These are phyloP conservation scores for Orbilia brochopaga DNA, from an alignment of 2,329 filamentous ascomycete species.

Conservation along the genomic window DNA sequence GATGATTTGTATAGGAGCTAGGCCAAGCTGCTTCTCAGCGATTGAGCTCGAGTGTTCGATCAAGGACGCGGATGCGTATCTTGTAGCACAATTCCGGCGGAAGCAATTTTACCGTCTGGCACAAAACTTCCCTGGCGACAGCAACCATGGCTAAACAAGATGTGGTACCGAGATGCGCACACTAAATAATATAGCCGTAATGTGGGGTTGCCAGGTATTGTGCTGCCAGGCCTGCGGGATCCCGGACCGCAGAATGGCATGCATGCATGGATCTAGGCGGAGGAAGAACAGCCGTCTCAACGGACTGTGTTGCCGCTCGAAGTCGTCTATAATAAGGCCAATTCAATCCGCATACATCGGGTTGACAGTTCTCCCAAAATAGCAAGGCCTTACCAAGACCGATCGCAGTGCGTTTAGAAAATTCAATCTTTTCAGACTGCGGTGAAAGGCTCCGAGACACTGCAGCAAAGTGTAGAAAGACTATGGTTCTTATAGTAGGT, in stretches of 20 bases:
- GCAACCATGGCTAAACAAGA: neutral
- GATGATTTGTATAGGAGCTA: no score
- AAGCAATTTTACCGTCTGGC: neutral
- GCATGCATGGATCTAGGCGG: neutral
- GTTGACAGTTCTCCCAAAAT: no score
- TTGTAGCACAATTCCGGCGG: neutral
- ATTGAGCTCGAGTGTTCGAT: no score
- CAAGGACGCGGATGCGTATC: neutral
- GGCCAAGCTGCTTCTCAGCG: no score
- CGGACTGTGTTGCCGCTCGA: no score
- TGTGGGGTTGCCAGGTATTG: constrained; percentile 26
- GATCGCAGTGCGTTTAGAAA: no score
- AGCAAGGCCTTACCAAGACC: no score
- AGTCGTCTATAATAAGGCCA: no score
- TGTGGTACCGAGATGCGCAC: constrained; percentile 30
- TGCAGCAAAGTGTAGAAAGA: no score
- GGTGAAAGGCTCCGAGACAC: no score
- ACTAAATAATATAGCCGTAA: constrained; percentile 7
- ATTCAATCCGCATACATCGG: no score
- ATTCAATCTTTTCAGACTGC: no score
- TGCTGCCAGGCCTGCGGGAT: constrained; percentile 22
- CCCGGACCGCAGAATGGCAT: constrained; percentile 30
- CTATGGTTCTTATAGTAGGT: constrained; percentile 19
- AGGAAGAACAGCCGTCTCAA: neutral
- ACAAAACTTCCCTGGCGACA: neutral